Evolutionary conservation across 208 protist species (phyloP).

Genomic region (Naegleria lovaniensis): DNA sequence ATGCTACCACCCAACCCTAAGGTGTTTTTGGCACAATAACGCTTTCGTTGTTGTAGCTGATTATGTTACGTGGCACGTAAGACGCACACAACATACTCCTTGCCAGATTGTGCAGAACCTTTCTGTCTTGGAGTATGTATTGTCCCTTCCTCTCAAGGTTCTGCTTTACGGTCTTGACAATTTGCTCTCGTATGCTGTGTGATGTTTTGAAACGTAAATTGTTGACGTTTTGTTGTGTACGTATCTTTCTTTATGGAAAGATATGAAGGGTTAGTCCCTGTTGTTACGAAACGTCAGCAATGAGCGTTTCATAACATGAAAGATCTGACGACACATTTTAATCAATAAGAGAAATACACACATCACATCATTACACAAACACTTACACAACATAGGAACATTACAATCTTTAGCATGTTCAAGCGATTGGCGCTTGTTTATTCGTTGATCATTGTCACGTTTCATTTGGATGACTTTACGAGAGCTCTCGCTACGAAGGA

Average conservation of each 20-base stretch:
- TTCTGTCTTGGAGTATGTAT: neutral
- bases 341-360: neutral
- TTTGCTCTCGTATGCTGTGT: neutral
- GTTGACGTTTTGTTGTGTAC: neutral
- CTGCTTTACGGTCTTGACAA: too few species aligned
- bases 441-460: too few species aligned
- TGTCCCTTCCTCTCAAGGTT: too few species aligned
- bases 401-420: too few species aligned
- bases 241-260: neutral
- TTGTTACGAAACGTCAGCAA: neutral
- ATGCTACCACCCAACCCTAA: constrained; percentile 7
- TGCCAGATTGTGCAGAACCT: neutral
- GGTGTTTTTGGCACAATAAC: neutral
- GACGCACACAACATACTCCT: neutral
- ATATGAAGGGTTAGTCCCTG: neutral
- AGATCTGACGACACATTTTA: neutral
- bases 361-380: too few species aligned
- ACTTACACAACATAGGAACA: too few species aligned
- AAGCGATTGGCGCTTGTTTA: too few species aligned
- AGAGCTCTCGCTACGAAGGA: too few species aligned
- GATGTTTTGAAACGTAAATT: neutral
- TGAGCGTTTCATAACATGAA: neutral
- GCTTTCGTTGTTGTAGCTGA: neutral
- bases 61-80: neutral
- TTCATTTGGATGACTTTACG: too few species aligned